Percentiles rank a stretch among this genome's conserved stretches.
phyloP scores from a whole-genome alignment of 2,329 filamentous ascomycete species.

The Talaromyces albobiverticillius region DNA sequence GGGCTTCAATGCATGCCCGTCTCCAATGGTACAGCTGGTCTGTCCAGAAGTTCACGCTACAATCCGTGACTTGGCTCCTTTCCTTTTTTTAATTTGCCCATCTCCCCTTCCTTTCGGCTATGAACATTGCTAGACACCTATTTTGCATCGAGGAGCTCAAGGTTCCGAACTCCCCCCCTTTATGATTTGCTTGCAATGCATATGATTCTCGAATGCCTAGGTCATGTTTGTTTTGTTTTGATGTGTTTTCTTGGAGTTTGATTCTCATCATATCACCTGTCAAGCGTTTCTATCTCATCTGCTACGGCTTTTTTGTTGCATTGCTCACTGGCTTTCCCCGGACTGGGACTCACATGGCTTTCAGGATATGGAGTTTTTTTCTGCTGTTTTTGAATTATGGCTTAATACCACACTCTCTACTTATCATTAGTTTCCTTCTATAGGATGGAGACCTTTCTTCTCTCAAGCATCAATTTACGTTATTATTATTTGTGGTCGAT shows the following conservation, averaged over 20 bases:
- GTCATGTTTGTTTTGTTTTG: neutral
- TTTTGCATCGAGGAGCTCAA: constrained; percentile 5
- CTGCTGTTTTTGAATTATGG: neutral
- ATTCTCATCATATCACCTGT: neutral
- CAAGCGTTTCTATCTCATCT: constrained; percentile 6
- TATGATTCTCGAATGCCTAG: constrained; percentile 7
- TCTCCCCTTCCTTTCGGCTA: neutral
- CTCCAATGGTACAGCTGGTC: constrained; percentile 12
- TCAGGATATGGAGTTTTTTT: constrained; percentile 4
- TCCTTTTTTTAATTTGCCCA: neutral
- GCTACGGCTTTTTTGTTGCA: constrained; percentile 8
- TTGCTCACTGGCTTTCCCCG: neutral
- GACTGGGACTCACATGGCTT: neutral
- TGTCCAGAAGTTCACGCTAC: constrained; percentile 2
- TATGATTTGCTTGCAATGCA: constrained; percentile 7
- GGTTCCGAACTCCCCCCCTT: neutral
- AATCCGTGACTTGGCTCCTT: too few species aligned
- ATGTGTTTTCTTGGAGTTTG: neutral
- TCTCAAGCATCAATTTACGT: neutral
- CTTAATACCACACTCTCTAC: neutral
- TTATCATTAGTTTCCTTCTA: too few species aligned
- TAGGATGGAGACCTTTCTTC: neutral
- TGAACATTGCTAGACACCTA: constrained; percentile 1
- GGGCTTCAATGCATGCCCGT: neutral
- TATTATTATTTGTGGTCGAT: neutral